Evolutionary conservation across 768 basidiomycete genomes (phyloP).

Genomic region (Mrakia hoshinonis): DNA sequence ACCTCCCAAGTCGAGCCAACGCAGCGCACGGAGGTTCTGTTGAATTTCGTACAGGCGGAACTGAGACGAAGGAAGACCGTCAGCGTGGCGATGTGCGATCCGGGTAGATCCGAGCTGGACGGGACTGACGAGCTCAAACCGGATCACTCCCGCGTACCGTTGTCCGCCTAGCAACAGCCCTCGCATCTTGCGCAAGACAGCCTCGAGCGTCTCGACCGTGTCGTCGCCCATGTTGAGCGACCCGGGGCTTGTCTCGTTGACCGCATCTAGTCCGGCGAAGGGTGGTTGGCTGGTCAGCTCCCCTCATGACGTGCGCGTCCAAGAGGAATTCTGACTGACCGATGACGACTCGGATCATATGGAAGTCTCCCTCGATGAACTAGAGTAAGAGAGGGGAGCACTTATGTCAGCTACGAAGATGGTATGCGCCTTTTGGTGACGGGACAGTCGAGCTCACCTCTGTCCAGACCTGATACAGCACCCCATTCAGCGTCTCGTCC

Average conservation of each 20-base stretch:
- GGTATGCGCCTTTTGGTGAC: background rate
- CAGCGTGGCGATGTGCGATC: background rate
- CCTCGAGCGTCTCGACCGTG: slow-evolving; percentile 64
- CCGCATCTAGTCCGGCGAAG: slow-evolving; percentile 40
- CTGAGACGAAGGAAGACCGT: slow-evolving; percentile 46
- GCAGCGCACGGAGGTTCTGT: slow-evolving; percentile 61
- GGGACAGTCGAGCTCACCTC: slow-evolving; percentile 35
- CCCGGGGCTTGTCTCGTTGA: slow-evolving; percentile 71
- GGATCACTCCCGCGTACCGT: slow-evolving; percentile 64
- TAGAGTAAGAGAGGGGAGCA: slow-evolving; percentile 35
- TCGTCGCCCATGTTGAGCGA: slow-evolving; percentile 63
- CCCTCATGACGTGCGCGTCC: background rate
- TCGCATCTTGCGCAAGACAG: slow-evolving; percentile 60
- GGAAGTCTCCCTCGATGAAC: slow-evolving; percentile 73
- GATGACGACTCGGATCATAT: slow-evolving; percentile 66
- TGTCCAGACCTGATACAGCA: slow-evolving; percentile 63
- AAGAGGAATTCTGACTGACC: slow-evolving; percentile 45
- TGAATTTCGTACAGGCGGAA: slow-evolving; percentile 74
- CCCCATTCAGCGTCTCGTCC: slow-evolving; percentile 70
- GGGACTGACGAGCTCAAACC: slow-evolving; percentile 36
- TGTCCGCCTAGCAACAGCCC: slow-evolving; percentile 66
- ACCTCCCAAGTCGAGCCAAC: slow-evolving; percentile 67
- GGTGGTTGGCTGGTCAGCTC: background rate
- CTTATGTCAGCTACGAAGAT: background rate
- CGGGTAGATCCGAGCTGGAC: background rate